Base-by-base conservation (phyloP, 768 basidiomycete genomes). In the Amanita phalloides region DNA sequence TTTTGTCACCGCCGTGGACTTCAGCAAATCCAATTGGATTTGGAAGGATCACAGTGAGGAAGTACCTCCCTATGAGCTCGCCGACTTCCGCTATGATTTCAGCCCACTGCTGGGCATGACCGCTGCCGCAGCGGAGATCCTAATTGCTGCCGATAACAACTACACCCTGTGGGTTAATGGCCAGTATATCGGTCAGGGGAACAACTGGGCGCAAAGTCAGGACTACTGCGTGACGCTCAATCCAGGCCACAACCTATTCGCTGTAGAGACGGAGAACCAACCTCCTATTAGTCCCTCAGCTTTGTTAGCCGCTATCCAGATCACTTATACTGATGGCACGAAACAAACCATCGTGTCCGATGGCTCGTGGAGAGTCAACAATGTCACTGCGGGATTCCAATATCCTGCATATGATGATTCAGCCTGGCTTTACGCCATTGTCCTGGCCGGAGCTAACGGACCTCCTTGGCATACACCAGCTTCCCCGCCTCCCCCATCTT, bases 91-190 rank as follows among this genome's bases (percentile, higher is more conserved):
- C 30, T 30, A 30, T 9, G 30, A 30, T 30, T 30, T 54, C 1
- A 45, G 62, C 6, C 30, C 47, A 13, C 57, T 62, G 5, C 48
- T 45, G 8, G 64, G 62, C 4, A 67, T 62, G 44, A 57, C 56
- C 6, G 61, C 66, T 4, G 51, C 64, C 21, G 60, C 62, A 13
- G 65, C 67, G n/a, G 61, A 65, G 32, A 60, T 68, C 28, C 53
- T 67, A 33, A 63, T 68, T 5, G 56, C 60, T 10, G 58, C 54
- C 36, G 68, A 69, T 57, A 63, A 68, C 53, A 56, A 48, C 8
- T 64, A 62, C 50, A 65, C 64, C 0, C 55, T 70, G 10, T 70
- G 59, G 39, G 64, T 66, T 49, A 66, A 68, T 35, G 66, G 67
- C 6, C 52, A 49, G 7, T 2, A 49, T 43, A 55, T 68, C n/a